phyloP scores from a whole-genome alignment of 768 basidiomycete genomes.

The Pulveroboletus sp. region DNA sequence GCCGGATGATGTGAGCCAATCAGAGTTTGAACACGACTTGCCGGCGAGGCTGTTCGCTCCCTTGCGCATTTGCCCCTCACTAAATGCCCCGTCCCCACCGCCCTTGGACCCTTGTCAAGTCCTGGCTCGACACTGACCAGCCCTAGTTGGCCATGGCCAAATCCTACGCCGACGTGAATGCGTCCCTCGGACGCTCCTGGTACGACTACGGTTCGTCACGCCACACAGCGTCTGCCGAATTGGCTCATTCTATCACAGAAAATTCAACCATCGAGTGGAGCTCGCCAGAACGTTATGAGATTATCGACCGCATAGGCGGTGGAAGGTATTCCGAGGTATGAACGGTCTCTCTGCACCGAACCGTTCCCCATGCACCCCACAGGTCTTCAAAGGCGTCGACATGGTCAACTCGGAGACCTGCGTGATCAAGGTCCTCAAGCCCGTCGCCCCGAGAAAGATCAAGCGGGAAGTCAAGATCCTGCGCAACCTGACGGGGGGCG shows the following conservation, averaged over 20 bases:
- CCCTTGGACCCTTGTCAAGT: constrained; percentile 16
- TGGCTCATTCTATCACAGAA: constrained; percentile 34
- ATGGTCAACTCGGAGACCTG: constrained; percentile 51
- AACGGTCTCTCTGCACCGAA: neutral
- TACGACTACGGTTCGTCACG: constrained; percentile 55
- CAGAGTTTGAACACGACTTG: neutral
- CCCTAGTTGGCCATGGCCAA: constrained; percentile 38
- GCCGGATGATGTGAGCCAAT: too few relatives aligned
- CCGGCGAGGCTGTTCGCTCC: constrained; percentile 18
- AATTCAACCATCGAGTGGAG: constrained; percentile 64
- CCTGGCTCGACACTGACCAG: constrained; percentile 11
- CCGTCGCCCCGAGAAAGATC: constrained; percentile 64
- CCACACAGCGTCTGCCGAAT: neutral
- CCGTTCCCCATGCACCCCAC: neutral
- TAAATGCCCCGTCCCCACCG: constrained; percentile 25
- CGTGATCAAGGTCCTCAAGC: constrained; percentile 72
- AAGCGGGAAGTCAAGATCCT: constrained; percentile 76
- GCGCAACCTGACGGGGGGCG: constrained; percentile 64
- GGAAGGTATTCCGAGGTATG: constrained; percentile 65
- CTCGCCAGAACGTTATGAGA: constrained; percentile 63
- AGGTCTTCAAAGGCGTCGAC: constrained; percentile 63
- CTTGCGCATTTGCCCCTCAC: constrained; percentile 14
- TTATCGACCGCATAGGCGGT: constrained; percentile 59
- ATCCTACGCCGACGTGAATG: constrained; percentile 58
- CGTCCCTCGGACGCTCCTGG: constrained; percentile 55